Base-by-base conservation (phyloP, 176 grass and related monocot genomes). In the Chloris gayana region DNA sequence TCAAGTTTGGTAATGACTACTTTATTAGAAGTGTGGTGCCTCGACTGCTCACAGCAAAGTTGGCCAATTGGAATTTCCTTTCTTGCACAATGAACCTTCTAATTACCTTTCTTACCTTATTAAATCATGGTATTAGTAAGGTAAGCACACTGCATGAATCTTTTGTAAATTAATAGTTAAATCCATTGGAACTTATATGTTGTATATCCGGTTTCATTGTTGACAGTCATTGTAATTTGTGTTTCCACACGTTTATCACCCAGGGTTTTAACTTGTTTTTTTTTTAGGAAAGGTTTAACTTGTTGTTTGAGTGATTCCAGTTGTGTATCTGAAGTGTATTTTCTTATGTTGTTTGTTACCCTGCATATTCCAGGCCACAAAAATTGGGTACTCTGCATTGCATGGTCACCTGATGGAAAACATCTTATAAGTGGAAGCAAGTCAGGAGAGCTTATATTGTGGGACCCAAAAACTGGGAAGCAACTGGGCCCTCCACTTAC, bases 391-490 rank as follows among this genome's bases (percentile, higher is more conserved):
- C 92, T 99, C 69, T 95, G 66, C 50, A 91, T 95, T 88, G 90
- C 90, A 70, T 95, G 96, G 96, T 99, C 96, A 73, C 86, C 96
- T 61, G 92, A 99, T 84, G 96, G 92, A 7, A 93, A 95, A 42
- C 82, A 91, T 73, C 92, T 95, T 89, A 92, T 99, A 50, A 99
- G 92, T 73, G 96, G 96, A 65, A 99, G 92, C 92, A 99, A 95
- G 80, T 78, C 92, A 14, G 96, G 88, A 61, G 96, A 99, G 73
- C 90, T 99, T 75, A 81, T 95, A 87, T 69, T 87, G 70, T 98
- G 96, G 96, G 84, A 95, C 50, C 96, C 96, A 31, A 91, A 91
- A 82, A 95, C 86, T 84, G 96, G 96, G 54, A 98, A 93, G 38
- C 96, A 95, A 53, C 84, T 92, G 70, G 92, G 96, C 10, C 18